A percentile compares a stretch with the other conserved stretches of the same genome.
These are phyloP conservation scores for Diaporthe velutina DNA, from an alignment of 2,329 filamentous ascomycete species.

Conservation along the genomic window DNA sequence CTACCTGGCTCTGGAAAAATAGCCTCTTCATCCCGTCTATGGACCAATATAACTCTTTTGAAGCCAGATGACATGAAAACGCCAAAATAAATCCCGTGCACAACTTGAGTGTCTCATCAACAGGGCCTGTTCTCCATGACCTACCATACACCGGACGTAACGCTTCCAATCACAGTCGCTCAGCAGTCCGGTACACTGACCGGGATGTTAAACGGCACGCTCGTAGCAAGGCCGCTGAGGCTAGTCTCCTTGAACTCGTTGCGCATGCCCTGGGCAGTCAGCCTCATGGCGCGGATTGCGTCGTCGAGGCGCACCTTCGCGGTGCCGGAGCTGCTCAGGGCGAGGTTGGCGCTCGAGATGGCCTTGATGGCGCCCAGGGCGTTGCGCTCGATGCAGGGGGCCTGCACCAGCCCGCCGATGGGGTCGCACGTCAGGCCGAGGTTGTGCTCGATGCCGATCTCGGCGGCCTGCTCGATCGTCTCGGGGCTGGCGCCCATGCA, in stretches of 20 bases:
- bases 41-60: background rate
- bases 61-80: background rate
- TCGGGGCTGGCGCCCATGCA: constrained; percentile 65
- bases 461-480: constrained; percentile 63
- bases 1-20: background rate
- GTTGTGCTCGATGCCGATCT: constrained; percentile 67
- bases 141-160: background rate
- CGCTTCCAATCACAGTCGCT: constrained; percentile 5
- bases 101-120: background rate
- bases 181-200: constrained; percentile 66
- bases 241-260: constrained; percentile 68
- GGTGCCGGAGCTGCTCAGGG: constrained; percentile 59
- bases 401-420: constrained; percentile 63
- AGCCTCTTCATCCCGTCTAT: background rate
- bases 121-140: background rate
- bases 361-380: constrained; percentile 64
- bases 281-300: constrained; percentile 63
- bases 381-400: constrained; percentile 65
- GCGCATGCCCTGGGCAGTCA: constrained; percentile 64
- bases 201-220: constrained; percentile 62
- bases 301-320: constrained; percentile 64
- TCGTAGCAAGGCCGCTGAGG: constrained; percentile 63
- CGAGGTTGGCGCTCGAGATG: constrained; percentile 63
- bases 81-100: background rate
- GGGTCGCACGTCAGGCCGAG: constrained; percentile 64